Conservation (phyloP, 2,329 filamentous ascomycete species). For the Fusarium tanahbumbuense region DNA sequence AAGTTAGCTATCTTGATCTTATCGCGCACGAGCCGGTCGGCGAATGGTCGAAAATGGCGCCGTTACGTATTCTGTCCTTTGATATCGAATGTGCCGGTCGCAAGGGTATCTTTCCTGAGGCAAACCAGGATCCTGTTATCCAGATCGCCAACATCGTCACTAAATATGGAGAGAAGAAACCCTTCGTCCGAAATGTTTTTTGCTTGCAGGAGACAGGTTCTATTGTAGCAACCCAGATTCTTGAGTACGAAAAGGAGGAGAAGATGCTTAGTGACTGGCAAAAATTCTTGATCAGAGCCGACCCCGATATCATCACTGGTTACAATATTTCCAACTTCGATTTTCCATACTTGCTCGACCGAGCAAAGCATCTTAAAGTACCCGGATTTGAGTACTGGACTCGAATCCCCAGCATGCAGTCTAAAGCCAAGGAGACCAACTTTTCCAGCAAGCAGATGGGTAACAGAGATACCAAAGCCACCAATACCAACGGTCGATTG, state of each 20-base stretch:
- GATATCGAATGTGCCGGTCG: conserved; percentile 99
- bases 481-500: conserved; percentile 92
- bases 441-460: conserved; percentile 99
- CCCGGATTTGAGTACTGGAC: conserved; percentile 87
- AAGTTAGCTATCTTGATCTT: conserved; percentile 83
- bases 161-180: conserved; percentile 92
- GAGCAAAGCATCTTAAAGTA: conserved; percentile 86
- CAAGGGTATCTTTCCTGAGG: conserved; percentile 96
- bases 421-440: conserved; percentile 80
- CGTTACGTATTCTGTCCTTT: conserved; percentile 90
- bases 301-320: conserved; percentile 97
- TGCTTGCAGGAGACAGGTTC: conserved; percentile 91
- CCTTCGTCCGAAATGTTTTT: conserved; percentile 96
- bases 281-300: conserved; percentile 87
- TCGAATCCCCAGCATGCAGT: conserved; percentile 76
- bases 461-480: conserved; percentile 91
- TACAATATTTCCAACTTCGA: conserved; percentile 99
- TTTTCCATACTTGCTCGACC: conserved; percentile 93
- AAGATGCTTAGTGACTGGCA: conserved; percentile 95
- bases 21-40: conserved; percentile 89
- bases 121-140: conserved; percentile 91
- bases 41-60: conserved; percentile 98
- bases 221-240: conserved; percentile 93
- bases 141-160: conserved; percentile 98
- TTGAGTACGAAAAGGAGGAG: conserved; percentile 83